Evolutionary conservation across 179 eudicot species (phyloP), one percentile per base, ranked within the genome.

Genomic region (Beta lomatogona): DNA sequence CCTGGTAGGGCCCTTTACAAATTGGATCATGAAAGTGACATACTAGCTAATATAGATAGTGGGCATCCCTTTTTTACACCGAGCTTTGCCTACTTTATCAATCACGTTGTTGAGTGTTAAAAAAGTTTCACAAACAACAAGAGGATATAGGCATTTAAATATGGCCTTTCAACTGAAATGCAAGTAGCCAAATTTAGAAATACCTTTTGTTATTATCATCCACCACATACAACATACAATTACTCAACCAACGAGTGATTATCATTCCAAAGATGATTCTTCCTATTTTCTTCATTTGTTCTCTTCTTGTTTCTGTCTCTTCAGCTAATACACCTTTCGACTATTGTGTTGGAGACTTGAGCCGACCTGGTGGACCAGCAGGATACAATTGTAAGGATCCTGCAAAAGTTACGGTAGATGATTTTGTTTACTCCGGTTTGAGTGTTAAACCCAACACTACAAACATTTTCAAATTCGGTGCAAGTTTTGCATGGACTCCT

Each of bases 301-400:
- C 79, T 61, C 22, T 76, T 41, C 45, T 76, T 2, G 16, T 15
- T 46, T 21, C 10, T 46, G 5, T 44, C 18, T 45, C 70, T 21
- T 13, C 10, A 12, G 79, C 71, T 7, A 48, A 75, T 5, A 55
- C 10, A 8, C 13, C 16, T 28, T 45, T 11, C 13, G 70, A 76
- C 21, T 76, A 44, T 46, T 76, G 79, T 59, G 58, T 76, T 1
- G 79, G 57, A 44, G 71, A 76, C 31, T 19, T 12, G 12, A 61
- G 79, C 22, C 15, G 41, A 19, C 79, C 79, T 21, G 1, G 6
- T 12, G 70, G 79, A 46, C 55, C 79, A 5, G 0, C 41, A 4
- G 70, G 79, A 10, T 76, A 60, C 66, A n/a, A 69, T 45, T 76
- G 79, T 45, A 76, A 60, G 54, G 36, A 76, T 45, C 79, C 79